Conservation (phyloP, 2,329 filamentous ascomycete genomes). For the Aspergillus spinulosporus region DNA sequence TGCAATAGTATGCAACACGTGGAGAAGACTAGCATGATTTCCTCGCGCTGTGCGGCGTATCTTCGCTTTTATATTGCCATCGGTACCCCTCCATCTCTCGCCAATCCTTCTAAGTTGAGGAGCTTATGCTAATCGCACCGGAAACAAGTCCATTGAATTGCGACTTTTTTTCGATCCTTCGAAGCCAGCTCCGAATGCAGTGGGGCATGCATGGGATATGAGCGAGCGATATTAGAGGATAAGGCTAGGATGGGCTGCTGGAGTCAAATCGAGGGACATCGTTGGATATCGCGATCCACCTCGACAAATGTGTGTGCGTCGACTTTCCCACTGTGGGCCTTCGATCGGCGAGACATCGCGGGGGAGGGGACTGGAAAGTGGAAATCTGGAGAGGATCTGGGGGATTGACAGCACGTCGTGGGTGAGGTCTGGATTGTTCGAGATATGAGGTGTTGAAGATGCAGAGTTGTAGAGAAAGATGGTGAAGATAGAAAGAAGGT, state of each 20-base stretch:
- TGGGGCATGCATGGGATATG: constrained; percentile 16
- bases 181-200: constrained; percentile 9
- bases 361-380: constrained; percentile 8
- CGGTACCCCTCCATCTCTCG: not conserved
- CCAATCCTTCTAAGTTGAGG: constrained; percentile 5
- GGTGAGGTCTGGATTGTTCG: not conserved
- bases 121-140: constrained; percentile 1
- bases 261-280: constrained; percentile 7
- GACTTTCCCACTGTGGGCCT: constrained; percentile 17
- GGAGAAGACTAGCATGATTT: not conserved
- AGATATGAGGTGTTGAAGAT: too few species aligned
- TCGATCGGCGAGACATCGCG: constrained; percentile 18
- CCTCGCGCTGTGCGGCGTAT: not conserved
- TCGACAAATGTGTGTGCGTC: constrained; percentile 6
- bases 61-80: constrained; percentile 2
- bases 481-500: too few species aligned
- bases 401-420: constrained; percentile 9
- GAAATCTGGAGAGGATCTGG: constrained; percentile 18
- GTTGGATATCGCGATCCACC: constrained; percentile 14
- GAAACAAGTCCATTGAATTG: not conserved
- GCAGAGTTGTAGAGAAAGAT: too few species aligned
- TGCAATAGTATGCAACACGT: not conserved
- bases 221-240: constrained; percentile 2
- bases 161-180: not conserved
- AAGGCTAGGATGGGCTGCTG: not conserved